phyloP scores from a whole-genome alignment of 805 yeast species.

The Pichia nakasei region DNA sequence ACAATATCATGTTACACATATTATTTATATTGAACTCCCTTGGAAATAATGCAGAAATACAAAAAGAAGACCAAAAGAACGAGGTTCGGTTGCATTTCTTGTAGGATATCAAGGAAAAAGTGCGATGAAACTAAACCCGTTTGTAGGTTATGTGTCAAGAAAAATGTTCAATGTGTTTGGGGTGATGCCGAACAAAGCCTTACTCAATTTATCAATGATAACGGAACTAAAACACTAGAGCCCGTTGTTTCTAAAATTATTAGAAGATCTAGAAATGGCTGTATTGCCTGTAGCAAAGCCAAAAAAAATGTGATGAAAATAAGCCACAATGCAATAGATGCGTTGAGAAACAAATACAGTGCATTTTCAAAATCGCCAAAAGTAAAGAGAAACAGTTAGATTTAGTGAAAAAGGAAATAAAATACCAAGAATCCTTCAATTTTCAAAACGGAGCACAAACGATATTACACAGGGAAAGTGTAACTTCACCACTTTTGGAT shows the following conservation, averaged over 20 bases:
- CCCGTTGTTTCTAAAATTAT: not conserved
- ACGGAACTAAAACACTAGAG: not conserved
- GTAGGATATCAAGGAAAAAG: conserved; percentile 3
- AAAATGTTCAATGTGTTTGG: conserved; percentile 17
- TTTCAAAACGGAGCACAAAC: no score
- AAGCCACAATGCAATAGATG: conserved; percentile 7
- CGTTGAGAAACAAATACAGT: not conserved
- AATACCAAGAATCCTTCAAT: no score
- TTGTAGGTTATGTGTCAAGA: conserved; percentile 1
- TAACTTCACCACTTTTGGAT: not conserved
- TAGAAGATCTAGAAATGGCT: conserved; percentile 6
- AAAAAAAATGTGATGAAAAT: conserved; percentile 7
- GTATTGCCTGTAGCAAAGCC: conserved; percentile 4
- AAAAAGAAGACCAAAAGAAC: conserved; percentile 22
- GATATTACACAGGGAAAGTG: no score
- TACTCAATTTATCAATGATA: not conserved
- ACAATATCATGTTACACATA: no score
- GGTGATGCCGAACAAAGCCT: not conserved
- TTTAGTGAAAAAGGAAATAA: no score
- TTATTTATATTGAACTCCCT: no score
- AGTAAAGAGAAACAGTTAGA: no score
- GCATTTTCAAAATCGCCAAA: not conserved
- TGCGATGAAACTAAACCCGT: conserved; percentile 6
- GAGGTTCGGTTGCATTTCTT: conserved; percentile 5
- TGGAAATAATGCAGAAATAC: no score